phyloP scores from a whole-genome alignment of 495 filamentous ascomycete genomes.

The Massariosphaeria phaeospora region DNA sequence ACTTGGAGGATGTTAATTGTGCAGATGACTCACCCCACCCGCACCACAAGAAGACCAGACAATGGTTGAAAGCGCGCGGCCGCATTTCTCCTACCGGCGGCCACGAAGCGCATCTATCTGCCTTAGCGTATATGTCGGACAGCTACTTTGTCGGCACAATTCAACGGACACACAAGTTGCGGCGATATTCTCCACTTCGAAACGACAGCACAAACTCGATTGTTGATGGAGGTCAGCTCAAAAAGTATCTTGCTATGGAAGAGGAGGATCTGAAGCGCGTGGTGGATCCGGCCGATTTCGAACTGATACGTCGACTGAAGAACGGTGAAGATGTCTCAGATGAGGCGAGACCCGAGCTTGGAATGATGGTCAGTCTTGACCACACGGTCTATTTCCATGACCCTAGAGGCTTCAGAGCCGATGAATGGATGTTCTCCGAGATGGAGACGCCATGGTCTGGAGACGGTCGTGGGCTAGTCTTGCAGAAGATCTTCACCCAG shows the following conservation, averaged over 20 bases:
- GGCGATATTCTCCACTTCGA: slow-evolving; percentile 47
- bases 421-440: slow-evolving; percentile 92
- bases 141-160: slow-evolving; percentile 90
- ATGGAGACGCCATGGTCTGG: slow-evolving; percentile 93
- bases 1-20: slow-evolving; percentile 4
- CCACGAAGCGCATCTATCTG: slow-evolving; percentile 72
- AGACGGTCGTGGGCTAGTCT: slow-evolving; percentile 80
- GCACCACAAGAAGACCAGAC: slow-evolving; percentile 55
- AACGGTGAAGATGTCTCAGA: slow-evolving; percentile 17
- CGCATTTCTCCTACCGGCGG: slow-evolving; percentile 54
- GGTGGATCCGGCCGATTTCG: slow-evolving; percentile 21
- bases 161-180: slow-evolving; percentile 59
- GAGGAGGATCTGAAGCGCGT: slow-evolving; percentile 28
- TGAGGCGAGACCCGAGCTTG: slow-evolving; percentile 51
- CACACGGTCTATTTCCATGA: slow-evolving; percentile 95
- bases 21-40: slow-evolving; percentile 44
- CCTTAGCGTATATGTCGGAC: slow-evolving; percentile 89
- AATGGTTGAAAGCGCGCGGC: slow-evolving; percentile 76
- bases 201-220: slow-evolving; percentile 36
- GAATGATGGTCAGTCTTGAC: slow-evolving; percentile 96
- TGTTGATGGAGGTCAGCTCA: slow-evolving; percentile 32
- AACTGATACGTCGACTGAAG: slow-evolving; percentile 12
- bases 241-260: slow-evolving; percentile 34
- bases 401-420: slow-evolving; percentile 68
- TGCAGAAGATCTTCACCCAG: slow-evolving; percentile 78